phyloP scores from a whole-genome alignment of 2,329 filamentous ascomycete species.

The Aspergillus costaricaensis region DNA sequence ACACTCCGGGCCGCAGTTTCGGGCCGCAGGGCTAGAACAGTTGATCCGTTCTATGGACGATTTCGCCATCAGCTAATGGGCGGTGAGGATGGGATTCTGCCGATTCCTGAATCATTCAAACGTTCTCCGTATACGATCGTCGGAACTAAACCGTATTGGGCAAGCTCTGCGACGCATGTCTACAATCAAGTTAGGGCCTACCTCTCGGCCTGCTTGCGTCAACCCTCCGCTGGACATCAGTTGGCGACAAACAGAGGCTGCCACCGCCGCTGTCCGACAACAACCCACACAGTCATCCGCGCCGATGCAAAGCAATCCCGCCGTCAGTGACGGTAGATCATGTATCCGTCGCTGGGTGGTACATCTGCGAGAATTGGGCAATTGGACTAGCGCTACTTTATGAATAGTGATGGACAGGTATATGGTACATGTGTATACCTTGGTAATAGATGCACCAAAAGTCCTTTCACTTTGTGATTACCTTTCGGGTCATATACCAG shows the following conservation, averaged over 20 bases:
- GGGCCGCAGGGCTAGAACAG: conserved; percentile 12
- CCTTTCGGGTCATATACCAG: too few species aligned
- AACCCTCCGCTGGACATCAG: neutral
- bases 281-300: neutral
- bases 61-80: conserved; percentile 4
- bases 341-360: neutral
- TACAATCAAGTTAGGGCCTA: too few species aligned
- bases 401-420: neutral
- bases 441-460: neutral
- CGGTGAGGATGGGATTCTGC: neutral
- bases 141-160: neutral
- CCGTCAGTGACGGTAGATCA: neutral
- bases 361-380: neutral
- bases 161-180: neutral
- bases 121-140: neutral
- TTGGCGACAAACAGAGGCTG: neutral
- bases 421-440: neutral
- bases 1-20: neutral
- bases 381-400: neutral
- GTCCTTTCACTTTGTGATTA: neutral
- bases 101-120: neutral
- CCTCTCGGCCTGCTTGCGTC: neutral
- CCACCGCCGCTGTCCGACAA: neutral
- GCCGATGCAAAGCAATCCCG: neutral
- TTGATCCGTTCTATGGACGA: conserved; percentile 15